Base-by-base conservation (phyloP, 805 yeast genomes). In the Metschnikowia dekortorum region DNA sequence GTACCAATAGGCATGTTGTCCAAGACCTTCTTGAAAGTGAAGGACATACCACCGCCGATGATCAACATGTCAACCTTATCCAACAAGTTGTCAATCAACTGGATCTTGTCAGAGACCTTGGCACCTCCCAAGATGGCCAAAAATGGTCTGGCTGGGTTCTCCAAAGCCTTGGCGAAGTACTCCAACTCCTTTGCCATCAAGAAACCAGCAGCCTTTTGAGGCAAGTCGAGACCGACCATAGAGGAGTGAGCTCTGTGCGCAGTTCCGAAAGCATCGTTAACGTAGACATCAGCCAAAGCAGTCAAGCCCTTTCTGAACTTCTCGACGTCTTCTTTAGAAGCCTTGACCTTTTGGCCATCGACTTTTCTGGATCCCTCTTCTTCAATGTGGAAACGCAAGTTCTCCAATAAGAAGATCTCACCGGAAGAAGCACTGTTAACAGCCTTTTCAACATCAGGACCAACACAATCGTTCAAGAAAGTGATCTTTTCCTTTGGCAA, bases 181-280 rank as follows among this genome's bases (percentile, higher is more conserved):
- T 85, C 84, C 73, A 94, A 85, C 79, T 94, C 99, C 83, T 94
- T 94, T 70, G 91, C 85, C 88, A 94, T 86, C 66, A 94, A 80
- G 96, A 92, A 95, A 74, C 99, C 99, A 60, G 97, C 87, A 65
- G 98, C 99, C 78, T 94, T 87, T 78, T 89, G 91, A 58, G 95
- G 91, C 65, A 89, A 82, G 63, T 92, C 91, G 64, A 94, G 81
- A 69, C 99, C 99, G 66, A 94, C 99, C 91, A 94, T 92, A 44
- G 99, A 94, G 49, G 97, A 90, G 81, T 94, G 99, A 57, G 99
- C 99, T 82, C 99, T 89, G 87, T 94, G 99, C 51, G 98, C 97
- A 57, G 99, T 94, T 73, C 99, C 99, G 67, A 94, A 94, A 32
- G 61, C 61, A 45, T 94, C 99, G 78, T 94, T 86, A 71, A 94